Conservation (phyloP, 805 yeast genomes). For the Starmera caribaea region DNA sequence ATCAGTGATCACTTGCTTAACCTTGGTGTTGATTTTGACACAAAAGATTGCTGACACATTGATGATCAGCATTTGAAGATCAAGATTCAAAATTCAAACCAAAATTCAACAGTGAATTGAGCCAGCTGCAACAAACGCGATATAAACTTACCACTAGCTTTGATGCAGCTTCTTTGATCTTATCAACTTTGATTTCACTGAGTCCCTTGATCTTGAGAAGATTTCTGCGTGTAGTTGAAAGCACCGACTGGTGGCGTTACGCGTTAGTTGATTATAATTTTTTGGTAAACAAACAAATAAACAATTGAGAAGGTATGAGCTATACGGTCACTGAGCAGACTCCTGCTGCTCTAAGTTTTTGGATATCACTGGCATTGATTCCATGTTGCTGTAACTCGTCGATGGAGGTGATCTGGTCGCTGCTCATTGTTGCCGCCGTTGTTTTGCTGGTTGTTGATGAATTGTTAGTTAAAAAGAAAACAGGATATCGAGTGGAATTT, state of each 20-base stretch:
- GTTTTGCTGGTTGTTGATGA: too few relatives aligned
- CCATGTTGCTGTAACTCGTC: conserved; percentile 58
- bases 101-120: too few relatives aligned
- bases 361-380: conserved; percentile 61
- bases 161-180: conserved; percentile 64
- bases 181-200: conserved; percentile 70
- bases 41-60: not conserved
- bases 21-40: not conserved
- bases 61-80: not conserved
- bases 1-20: not conserved
- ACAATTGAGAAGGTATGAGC: too few relatives aligned
- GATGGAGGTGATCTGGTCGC: conserved; percentile 22
- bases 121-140: not conserved
- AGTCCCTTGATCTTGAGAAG: conserved; percentile 59
- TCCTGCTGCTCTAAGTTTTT: conserved; percentile 58
- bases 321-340: conserved; percentile 28
- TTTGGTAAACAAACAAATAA: too few relatives aligned
- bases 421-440: conserved; percentile 1
- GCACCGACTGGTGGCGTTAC: conserved; percentile 29
- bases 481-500: too few relatives aligned
- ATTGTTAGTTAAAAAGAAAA: too few relatives aligned
- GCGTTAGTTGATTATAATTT: not conserved
- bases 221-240: conserved; percentile 56
- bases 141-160: conserved; percentile 32
- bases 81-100: too few relatives aligned